Percentiles rank a stretch among this genome's conserved stretches.
These are phyloP conservation scores for Jacaranda copaia DNA, from an alignment of 257 asterid genomes.

Conservation along the genomic window DNA sequence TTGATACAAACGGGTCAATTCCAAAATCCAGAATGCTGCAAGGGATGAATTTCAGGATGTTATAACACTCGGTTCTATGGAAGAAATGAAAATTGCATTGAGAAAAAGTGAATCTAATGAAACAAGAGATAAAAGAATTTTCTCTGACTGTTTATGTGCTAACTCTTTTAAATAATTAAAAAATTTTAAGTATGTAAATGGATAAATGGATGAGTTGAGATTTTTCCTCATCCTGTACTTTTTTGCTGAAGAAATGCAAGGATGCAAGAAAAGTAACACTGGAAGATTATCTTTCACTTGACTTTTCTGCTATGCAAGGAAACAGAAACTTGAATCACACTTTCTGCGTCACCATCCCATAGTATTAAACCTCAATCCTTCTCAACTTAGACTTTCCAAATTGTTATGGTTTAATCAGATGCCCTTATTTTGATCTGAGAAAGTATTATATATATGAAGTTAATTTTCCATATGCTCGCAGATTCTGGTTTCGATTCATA, in stretches of 20 bases:
- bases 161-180: neutral
- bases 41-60: neutral
- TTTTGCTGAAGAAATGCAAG: neutral
- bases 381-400: neutral
- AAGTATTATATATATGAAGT: neutral
- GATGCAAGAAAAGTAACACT: neutral
- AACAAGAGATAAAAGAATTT: neutral
- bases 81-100: neutral
- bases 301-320: neutral
- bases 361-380: neutral
- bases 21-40: neutral
- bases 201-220: neutral
- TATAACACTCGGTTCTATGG: neutral
- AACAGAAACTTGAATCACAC: neutral
- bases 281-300: neutral
- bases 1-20: neutral
- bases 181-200: neutral
- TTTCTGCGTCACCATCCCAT: neutral
- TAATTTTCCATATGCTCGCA: neutral
- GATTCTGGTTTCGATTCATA: neutral
- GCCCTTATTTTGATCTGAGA: neutral
- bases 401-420: slow-evolving; percentile 4
- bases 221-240: neutral
- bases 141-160: neutral
- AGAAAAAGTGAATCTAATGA: neutral